These are phyloP conservation scores for Pouteria glomerata DNA, from an alignment of 148 eudicot species.

Conservation along the genomic window DNA sequence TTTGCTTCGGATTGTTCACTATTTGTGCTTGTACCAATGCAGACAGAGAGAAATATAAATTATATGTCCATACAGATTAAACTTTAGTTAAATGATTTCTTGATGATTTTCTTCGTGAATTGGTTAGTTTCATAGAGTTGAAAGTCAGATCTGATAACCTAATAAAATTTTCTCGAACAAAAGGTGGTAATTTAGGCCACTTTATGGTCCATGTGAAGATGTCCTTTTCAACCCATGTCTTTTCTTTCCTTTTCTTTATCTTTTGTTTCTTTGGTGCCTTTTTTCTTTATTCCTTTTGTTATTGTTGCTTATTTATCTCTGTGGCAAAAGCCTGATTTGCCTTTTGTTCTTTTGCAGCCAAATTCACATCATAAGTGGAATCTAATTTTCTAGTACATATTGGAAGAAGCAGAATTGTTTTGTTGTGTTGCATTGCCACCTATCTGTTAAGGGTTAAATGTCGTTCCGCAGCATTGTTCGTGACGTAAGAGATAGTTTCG, in stretches of 20 bases:
- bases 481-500: constrained; percentile 24
- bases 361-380: constrained; percentile 13
- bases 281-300: not conserved
- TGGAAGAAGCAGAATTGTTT: not conserved
- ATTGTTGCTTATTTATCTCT: no score
- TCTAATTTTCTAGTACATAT: not conserved
- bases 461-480: constrained; percentile 58
- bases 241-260: constrained; percentile 14
- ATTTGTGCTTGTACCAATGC: not conserved
- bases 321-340: no score
- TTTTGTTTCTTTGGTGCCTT: not conserved
- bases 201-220: constrained; percentile 25
- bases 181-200: constrained; percentile 14
- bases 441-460: constrained; percentile 22
- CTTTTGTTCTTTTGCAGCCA: constrained; percentile 16
- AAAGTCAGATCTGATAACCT: not conserved
- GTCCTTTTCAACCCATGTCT: constrained; percentile 15
- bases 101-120: constrained; percentile 5
- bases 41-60: not conserved
- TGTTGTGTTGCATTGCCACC: not conserved
- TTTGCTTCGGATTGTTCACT: constrained; percentile 3
- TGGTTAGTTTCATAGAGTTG: not conserved
- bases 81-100: constrained; percentile 1
- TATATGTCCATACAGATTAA: not conserved
- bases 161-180: constrained; percentile 5